Evolutionary conservation across 129 eudicot species (phyloP).

Genomic region (Lonicera japonica): DNA sequence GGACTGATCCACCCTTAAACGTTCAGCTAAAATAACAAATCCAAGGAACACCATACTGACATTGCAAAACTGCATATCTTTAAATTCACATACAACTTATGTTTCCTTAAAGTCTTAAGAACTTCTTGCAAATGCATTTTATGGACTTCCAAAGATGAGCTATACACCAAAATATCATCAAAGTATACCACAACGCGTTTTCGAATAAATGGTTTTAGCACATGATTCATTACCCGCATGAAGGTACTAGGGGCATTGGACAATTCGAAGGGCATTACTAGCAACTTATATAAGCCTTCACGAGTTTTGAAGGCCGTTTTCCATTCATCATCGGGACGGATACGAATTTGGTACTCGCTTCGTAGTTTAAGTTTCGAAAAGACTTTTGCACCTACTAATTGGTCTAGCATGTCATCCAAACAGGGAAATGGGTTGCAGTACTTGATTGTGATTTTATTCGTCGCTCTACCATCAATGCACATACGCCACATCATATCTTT

Average conservation of each 20-base stretch:
- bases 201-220: background rate
- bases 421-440: background rate
- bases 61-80: background rate
- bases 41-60: background rate
- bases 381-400: background rate
- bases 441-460: background rate
- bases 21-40: background rate
- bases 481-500: background rate
- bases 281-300: background rate
- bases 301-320: background rate
- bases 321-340: background rate
- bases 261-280: background rate
- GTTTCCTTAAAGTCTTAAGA: background rate
- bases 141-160: background rate
- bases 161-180: background rate
- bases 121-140: background rate
- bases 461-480: constrained; percentile 4
- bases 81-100: background rate
- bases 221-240: too few relatives aligned
- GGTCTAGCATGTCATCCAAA: background rate
- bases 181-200: background rate
- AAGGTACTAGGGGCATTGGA: background rate
- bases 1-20: background rate
- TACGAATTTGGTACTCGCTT: too few relatives aligned
- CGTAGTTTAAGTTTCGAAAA: background rate